These are phyloP conservation scores for Fusarium sp. DNA, from an alignment of 2,329 filamentous ascomycete species.

Conservation along the genomic window DNA sequence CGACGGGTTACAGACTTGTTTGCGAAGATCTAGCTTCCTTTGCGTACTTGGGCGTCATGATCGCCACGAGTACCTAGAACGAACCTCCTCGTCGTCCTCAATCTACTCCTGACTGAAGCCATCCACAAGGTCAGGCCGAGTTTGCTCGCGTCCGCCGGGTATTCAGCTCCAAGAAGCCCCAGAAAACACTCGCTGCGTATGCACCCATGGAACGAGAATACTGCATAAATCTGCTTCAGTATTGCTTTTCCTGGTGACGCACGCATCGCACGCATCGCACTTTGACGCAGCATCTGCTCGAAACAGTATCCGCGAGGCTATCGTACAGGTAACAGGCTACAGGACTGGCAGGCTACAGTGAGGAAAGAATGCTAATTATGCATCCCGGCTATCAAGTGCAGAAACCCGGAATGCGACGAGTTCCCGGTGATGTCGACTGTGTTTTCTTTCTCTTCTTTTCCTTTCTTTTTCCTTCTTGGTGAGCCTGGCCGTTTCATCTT, in stretches of 20 bases:
- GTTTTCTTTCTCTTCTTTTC: conserved; percentile 23
- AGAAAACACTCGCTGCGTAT: not conserved
- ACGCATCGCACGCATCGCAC: not conserved
- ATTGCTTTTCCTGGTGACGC: not conserved
- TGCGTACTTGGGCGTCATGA: not conserved
- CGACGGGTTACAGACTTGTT: conserved; percentile 30
- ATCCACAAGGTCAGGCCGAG: not conserved
- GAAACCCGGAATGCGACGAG: conserved; percentile 15
- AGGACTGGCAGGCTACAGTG: too few relatives aligned
- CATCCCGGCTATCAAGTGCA: not conserved
- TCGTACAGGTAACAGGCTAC: not conserved
- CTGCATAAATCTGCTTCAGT: not conserved
- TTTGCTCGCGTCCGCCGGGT: conserved; percentile 10
- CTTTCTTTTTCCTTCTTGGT: conserved; percentile 27
- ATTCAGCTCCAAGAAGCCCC: not conserved
- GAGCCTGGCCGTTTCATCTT: not conserved
- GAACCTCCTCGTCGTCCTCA: not conserved
- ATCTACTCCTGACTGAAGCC: not conserved
- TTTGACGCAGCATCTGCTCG: not conserved
- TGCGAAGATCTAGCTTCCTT: conserved; percentile 11
- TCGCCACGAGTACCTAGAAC: not conserved
- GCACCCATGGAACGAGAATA: not conserved
- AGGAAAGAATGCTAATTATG: not conserved
- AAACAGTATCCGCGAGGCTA: not conserved
- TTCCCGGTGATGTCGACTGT: not conserved